Evolutionary conservation across 768 basidiomycete genomes (phyloP), one percentile per base, ranked within the genome.

Genomic region (Termitomyces sp.): DNA sequence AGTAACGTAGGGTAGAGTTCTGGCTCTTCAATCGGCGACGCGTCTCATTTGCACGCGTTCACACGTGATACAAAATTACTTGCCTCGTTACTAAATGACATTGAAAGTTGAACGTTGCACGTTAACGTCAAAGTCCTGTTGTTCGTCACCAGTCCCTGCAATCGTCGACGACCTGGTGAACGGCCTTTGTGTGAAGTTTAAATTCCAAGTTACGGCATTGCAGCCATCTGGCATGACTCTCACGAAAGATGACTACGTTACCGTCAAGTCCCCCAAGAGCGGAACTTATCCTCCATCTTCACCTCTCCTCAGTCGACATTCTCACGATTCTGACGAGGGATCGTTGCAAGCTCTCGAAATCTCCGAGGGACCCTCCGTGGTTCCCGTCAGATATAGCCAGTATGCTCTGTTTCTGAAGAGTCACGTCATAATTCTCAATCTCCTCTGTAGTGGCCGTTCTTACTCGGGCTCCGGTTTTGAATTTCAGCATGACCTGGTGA

Each of bases 261-360:
- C 76, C 47, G 71, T 82, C 59, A 77, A 73, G 63, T 77, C 79
- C 42, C 75, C 79, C 41, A 46, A 69, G 54, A 67, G 63, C 62
- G 60, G 65, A 52, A 67, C 68, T 47, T 78, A 74, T 53, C 73
- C 74, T 32, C 66, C 75, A 16, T 72, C 73, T 40, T 65, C 77
- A 60, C 62, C 71, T 50, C 65, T 67, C 38, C 37, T 52, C 29
- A 71, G 78, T 66, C 71, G 74, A 70, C 65, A 77, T 69, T 74
- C 80, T 60, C 70, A 75, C 58, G 88, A 86, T 56, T 93, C 92
- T 1, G 79, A 83, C 27, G 58, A 62, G 42, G 84, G 86, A 53
- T 91, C 90, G 16, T 73, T 95, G 54, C 82, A 90, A 54, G 87
- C 88, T 27, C 76, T 95, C 25, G 93, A 95, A 71, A 73, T 92